Percentiles rank a stretch among this genome's conserved stretches.
Conservation (phyloP, 306 rosid species). For the Lathyrus tuberosus region DNA sequence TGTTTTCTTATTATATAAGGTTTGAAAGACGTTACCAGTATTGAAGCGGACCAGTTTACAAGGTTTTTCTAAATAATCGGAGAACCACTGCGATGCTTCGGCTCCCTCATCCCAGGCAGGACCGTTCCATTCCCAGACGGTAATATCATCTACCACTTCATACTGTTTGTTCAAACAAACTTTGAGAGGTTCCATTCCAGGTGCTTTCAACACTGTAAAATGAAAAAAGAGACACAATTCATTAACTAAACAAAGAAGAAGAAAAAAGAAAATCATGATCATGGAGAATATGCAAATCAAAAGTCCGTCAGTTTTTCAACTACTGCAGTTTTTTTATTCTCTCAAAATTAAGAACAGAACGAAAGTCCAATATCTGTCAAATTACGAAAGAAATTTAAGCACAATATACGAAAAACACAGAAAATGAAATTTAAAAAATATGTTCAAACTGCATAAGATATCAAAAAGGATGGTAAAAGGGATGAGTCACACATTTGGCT, state of each 20-base stretch:
- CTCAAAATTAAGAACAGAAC: too few relatives aligned
- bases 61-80: constrained; percentile 71
- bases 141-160: constrained; percentile 58
- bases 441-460: too few relatives aligned
- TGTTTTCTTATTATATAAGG: constrained; percentile 8
- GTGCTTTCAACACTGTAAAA: constrained; percentile 77
- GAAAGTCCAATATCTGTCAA: too few relatives aligned
- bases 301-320: constrained; percentile 28
- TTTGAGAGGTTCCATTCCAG: constrained; percentile 82
- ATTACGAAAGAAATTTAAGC: too few relatives aligned
- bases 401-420: too few relatives aligned
- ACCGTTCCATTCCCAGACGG: constrained; percentile 95
- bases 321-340: not conserved
- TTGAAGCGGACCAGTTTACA: constrained; percentile 78
- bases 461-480: too few relatives aligned
- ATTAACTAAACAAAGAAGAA: constrained; percentile 17
- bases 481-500: too few relatives aligned
- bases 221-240: constrained; percentile 28
- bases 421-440: too few relatives aligned
- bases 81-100: constrained; percentile 81
- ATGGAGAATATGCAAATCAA: constrained; percentile 7
- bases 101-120: constrained; percentile 88
- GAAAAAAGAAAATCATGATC: constrained; percentile 11
- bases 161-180: constrained; percentile 57
- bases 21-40: constrained; percentile 53